phyloP scores from a whole-genome alignment of 768 basidiomycete species.

The Russula earlei region DNA sequence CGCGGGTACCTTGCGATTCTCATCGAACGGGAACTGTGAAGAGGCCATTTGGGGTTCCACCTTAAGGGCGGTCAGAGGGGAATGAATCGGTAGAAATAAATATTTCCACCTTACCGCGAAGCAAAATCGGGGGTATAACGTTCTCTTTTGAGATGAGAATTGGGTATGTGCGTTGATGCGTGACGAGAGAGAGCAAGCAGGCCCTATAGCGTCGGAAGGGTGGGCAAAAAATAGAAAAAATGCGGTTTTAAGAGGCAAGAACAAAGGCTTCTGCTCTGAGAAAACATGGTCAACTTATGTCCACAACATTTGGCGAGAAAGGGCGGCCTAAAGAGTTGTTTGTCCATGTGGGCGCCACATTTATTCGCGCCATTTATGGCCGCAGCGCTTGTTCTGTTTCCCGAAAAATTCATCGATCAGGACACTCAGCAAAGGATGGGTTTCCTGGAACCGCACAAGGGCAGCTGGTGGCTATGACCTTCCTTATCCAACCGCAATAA shows the following conservation, averaged over 20 bases:
- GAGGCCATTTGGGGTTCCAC: background rate
- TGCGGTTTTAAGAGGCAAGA: background rate
- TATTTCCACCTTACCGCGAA: background rate
- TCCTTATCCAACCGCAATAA: background rate
- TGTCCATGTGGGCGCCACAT: conserved; percentile 37
- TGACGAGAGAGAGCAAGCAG: too few relatives aligned
- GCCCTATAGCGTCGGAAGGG: background rate
- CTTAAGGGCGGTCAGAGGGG: background rate
- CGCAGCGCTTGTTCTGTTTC: conserved; percentile 3
- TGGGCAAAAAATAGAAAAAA: background rate
- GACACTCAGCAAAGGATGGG: conserved; percentile 7
- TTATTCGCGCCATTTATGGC: conserved; percentile 23
- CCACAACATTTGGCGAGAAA: conserved; percentile 9
- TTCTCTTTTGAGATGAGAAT: background rate
- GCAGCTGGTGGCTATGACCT: too few relatives aligned
- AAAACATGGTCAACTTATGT: conserved; percentile 9
- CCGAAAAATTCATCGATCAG: conserved; percentile 10
- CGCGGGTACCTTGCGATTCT: background rate
- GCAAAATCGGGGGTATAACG: background rate
- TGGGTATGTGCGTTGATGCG: too few relatives aligned
- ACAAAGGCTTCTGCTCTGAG: conserved; percentile 6
- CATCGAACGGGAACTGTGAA: background rate
- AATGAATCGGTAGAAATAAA: background rate
- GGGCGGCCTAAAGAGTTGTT: conserved; percentile 33
- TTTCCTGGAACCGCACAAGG: too few relatives aligned